Evolutionary conservation across 345 rosid species (phyloP), one percentile per base, ranked within the genome.

Genomic region (Tarenaya hassleriana): DNA sequence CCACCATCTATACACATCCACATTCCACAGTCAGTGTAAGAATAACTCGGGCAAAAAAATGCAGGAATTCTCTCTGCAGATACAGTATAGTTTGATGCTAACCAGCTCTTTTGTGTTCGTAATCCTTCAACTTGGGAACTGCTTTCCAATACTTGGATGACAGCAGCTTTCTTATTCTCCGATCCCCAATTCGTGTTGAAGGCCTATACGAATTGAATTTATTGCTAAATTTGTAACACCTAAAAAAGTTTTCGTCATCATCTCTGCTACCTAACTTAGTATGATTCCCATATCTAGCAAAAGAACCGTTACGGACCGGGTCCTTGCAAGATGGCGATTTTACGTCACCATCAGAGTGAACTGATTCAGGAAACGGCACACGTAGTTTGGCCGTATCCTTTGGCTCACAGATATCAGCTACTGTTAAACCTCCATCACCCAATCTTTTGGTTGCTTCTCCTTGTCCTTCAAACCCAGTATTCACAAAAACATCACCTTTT

Each of bases 231-330:
- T 71, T 91, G 63, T 63, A 74, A 34, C n/a, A 79, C 69, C 88
- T 83, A 79, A 57, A 61, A 58, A 73, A 61, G 1, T 73, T 84
- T 77, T 81, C 83, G n/a, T 84, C 89, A 75, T 76, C 80, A 81
- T 87, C 90, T 77, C 71, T 57, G 69, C 54, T 42, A 75, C 66
- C 83, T 83, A 84, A 70, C 56, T 72, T 82, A 67, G 39, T 18
- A 44, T 56, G 66, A 60, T 63, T 76, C 83, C 77, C 71, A 52
- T 34, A 74, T 68, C 69, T 73, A 49, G 76, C 58, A 70, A 75
- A 61, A 38, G 79, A 70, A 61, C 72, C 72, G 58, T 45, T 59
- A 51, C 46, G 51, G 71, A 64, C 42, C 56, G 34, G 41, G 27
- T 61, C 61, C 65, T 52, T 44, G 63, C 58, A 29, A 19, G 55